phyloP scores from a whole-genome alignment of 2,329 filamentous ascomycete species.

The Penicillium sumatraense region DNA sequence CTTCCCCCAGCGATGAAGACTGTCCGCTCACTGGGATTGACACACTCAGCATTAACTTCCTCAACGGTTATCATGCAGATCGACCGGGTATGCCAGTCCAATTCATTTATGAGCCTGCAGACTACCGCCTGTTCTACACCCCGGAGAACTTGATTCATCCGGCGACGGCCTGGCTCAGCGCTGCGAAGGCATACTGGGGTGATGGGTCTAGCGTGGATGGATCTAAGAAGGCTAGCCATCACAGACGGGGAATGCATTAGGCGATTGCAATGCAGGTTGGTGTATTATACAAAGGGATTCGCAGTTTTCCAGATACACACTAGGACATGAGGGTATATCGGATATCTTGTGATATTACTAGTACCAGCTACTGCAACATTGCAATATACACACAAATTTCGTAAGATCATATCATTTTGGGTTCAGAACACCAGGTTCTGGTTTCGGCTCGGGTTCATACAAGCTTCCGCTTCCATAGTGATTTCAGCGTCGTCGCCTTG shows the following conservation, averaged over 20 bases:
- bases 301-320: too few species aligned
- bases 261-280: too few species aligned
- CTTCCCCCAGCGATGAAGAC: background rate
- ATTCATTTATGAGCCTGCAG: background rate
- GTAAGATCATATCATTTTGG: background rate
- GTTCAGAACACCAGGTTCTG: too few species aligned
- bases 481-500: constrained; percentile 30
- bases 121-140: background rate
- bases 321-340: too few species aligned
- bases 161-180: background rate
- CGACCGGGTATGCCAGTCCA: background rate
- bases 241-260: background rate
- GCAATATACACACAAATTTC: background rate
- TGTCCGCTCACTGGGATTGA: background rate
- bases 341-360: too few species aligned
- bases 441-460: background rate
- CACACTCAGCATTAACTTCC: background rate
- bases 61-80: background rate
- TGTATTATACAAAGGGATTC: too few species aligned
- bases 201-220: background rate
- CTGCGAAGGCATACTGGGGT: background rate
- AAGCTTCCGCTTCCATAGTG: background rate
- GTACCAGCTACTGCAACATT: too few species aligned
- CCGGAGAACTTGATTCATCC: background rate
- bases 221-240: background rate